Conservation (phyloP, 768 basidiomycete genomes). For the Termitomyces sp. region DNA sequence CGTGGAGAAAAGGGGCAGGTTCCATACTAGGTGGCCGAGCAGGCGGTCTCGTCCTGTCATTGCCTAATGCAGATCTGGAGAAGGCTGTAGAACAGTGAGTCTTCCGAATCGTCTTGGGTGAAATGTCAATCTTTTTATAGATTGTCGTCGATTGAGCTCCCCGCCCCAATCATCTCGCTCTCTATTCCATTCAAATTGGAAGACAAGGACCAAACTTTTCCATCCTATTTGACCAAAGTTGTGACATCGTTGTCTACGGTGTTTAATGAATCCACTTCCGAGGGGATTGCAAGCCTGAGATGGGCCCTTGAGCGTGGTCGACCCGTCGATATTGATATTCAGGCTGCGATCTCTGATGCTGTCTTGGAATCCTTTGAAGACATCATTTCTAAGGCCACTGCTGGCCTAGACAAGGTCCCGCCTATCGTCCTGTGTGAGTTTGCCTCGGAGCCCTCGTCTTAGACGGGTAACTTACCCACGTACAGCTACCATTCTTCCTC, state of each 20-base stretch:
- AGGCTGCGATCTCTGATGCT: conserved; percentile 46
- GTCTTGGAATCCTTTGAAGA: conserved; percentile 67
- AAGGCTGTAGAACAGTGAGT: conserved; percentile 45
- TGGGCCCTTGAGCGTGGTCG: conserved; percentile 63
- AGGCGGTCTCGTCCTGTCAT: conserved; percentile 52
- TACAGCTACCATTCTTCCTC: conserved; percentile 74
- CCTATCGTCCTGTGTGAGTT: conserved; percentile 66
- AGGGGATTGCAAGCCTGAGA: conserved; percentile 48
- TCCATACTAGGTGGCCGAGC: conserved; percentile 38
- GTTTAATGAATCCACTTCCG: conserved; percentile 44
- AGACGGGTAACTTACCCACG: conserved; percentile 3
- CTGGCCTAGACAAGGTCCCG: conserved; percentile 36
- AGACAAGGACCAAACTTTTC: conserved; percentile 34
- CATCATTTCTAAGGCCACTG: conserved; percentile 57
- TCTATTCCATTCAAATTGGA: conserved; percentile 59
- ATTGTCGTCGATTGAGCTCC: conserved; percentile 8
- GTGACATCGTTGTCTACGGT: conserved; percentile 52
- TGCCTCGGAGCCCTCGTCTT: neutral
- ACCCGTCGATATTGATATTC: conserved; percentile 69
- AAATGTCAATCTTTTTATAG: neutral
- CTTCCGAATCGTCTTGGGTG: neutral
- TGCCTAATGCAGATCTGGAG: conserved; percentile 39
- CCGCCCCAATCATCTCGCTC: conserved; percentile 44
- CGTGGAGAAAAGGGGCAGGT: conserved; percentile 51
- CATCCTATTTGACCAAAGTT: conserved; percentile 33